These are phyloP conservation scores for Udeniomyces megalosporus DNA, from an alignment of 768 basidiomycete genomes.

Conservation along the genomic window DNA sequence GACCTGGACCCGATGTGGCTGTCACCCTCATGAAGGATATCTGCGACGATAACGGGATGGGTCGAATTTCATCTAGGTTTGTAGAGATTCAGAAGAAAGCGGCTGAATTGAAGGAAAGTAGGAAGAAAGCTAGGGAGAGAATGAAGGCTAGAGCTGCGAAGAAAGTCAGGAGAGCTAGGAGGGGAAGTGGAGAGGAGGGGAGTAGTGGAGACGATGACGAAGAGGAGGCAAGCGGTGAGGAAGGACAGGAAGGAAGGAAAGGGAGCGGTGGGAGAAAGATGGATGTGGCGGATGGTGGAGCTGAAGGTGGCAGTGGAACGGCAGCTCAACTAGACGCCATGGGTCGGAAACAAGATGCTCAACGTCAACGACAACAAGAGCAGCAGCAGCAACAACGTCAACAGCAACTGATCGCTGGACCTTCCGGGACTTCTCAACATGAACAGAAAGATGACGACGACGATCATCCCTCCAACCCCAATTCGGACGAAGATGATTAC, in stretches of 20 bases:
- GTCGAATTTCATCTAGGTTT: conserved; percentile 62
- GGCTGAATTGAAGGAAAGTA: conserved; percentile 11
- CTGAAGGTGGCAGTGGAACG: too few relatives aligned
- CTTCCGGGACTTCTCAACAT: too few relatives aligned
- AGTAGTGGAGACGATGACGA: neutral
- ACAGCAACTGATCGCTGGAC: neutral
- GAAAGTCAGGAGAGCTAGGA: neutral
- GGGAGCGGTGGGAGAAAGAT: conserved; percentile 8
- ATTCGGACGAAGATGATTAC: neutral
- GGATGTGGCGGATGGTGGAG: neutral
- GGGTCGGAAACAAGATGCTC: neutral
- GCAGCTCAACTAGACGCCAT: conserved; percentile 13
- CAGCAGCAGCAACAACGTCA: too few relatives aligned
- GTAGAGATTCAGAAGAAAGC: conserved; percentile 40
- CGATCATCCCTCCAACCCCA: too few relatives aligned
- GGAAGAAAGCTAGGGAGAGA: conserved; percentile 42
- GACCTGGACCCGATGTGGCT: neutral
- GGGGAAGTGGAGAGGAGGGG: neutral
- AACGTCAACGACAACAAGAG: neutral
- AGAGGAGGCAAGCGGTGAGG: conserved; percentile 32
- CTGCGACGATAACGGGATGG: conserved; percentile 61
- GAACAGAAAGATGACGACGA: too few relatives aligned
- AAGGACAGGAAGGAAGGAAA: conserved; percentile 51
- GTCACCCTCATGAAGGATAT: conserved; percentile 11
- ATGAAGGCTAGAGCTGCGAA: conserved; percentile 40